Percentiles rank a stretch among this genome's conserved stretches.
These are phyloP conservation scores for Sarcomyxa edulis DNA, from an alignment of 768 basidiomycete species.

Conservation along the genomic window DNA sequence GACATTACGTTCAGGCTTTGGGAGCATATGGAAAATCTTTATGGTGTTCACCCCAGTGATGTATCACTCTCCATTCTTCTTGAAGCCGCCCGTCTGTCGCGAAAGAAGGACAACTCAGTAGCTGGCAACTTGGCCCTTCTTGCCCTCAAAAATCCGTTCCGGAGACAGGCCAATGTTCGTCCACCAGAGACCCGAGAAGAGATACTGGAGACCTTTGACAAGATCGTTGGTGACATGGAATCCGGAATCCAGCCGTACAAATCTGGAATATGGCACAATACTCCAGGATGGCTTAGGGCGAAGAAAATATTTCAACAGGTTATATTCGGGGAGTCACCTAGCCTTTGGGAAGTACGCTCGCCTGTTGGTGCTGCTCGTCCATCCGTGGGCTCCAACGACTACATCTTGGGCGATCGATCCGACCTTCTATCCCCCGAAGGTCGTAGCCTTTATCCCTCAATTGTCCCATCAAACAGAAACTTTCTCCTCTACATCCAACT, in stretches of 20 bases:
- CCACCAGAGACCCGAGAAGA: slow-evolving; percentile 18
- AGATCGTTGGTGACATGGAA: slow-evolving; percentile 20
- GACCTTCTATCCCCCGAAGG: slow-evolving; percentile 3
- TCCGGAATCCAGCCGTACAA: slow-evolving; percentile 19
- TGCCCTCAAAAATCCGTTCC: slow-evolving; percentile 30
- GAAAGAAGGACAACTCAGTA: slow-evolving; percentile 45
- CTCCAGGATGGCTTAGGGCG: slow-evolving; percentile 41
- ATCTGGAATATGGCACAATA: slow-evolving; percentile 39
- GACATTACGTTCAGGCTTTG: slow-evolving; percentile 64
- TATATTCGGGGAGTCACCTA: slow-evolving; percentile 45
- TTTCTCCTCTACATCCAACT: slow-evolving; percentile 59
- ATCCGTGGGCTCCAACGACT: neutral
- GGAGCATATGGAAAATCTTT: slow-evolving; percentile 59
- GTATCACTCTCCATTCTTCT: slow-evolving; percentile 57
- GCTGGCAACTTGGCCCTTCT: slow-evolving; percentile 44
- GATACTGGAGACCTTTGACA: slow-evolving; percentile 21
- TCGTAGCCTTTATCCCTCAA: slow-evolving; percentile 16
- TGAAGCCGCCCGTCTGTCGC: slow-evolving; percentile 50
- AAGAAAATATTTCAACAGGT: slow-evolving; percentile 49
- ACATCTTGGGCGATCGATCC: no score
- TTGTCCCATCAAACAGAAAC: slow-evolving; percentile 42
- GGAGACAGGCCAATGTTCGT: slow-evolving; percentile 9
- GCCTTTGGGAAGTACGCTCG: slow-evolving; percentile 8
- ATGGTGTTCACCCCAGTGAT: slow-evolving; percentile 49
- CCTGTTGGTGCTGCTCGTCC: slow-evolving; percentile 9